phyloP scores from a whole-genome alignment of 306 rosid species.

The Spatholobus suberectus region DNA sequence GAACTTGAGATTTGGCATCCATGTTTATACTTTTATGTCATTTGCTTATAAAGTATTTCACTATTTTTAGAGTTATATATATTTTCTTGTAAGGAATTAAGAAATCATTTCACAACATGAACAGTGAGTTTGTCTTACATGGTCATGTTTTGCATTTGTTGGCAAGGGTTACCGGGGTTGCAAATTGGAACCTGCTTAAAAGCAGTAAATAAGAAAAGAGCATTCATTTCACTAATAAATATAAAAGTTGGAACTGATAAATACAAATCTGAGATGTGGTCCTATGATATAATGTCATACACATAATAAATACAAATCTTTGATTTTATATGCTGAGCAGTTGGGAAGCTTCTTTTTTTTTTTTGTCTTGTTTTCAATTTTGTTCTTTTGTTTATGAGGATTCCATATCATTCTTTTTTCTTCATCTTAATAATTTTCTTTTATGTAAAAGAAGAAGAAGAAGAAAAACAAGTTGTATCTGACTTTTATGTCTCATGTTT shows the following conservation, averaged over 20 bases:
- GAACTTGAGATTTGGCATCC: background rate
- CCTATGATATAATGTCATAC: background rate
- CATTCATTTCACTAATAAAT: background rate
- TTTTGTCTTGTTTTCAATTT: too few relatives aligned
- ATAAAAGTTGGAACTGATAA: background rate
- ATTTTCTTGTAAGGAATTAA: background rate
- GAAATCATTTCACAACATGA: background rate
- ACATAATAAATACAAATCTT: background rate
- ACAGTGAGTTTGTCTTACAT: background rate
- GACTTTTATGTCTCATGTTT: background rate
- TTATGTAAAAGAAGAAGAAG: too few relatives aligned
- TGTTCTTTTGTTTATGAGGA: background rate
- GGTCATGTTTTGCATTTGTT: background rate
- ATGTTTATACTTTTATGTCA: background rate
- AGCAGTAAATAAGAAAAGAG: background rate
- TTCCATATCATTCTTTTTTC: background rate
- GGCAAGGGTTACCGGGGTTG: background rate
- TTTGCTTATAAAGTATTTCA: background rate
- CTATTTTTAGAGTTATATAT: background rate
- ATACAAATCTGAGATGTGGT: background rate
- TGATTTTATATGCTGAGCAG: too few relatives aligned
- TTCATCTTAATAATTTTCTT: background rate
- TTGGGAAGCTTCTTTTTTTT: too few relatives aligned
- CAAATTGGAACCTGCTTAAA: background rate
- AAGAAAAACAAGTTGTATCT: background rate